A percentile compares a stretch with the other conserved stretches of the same genome.
Conservation (phyloP, 352 stramenopile genomes). For the Peronosclerospora sorghi region DNA sequence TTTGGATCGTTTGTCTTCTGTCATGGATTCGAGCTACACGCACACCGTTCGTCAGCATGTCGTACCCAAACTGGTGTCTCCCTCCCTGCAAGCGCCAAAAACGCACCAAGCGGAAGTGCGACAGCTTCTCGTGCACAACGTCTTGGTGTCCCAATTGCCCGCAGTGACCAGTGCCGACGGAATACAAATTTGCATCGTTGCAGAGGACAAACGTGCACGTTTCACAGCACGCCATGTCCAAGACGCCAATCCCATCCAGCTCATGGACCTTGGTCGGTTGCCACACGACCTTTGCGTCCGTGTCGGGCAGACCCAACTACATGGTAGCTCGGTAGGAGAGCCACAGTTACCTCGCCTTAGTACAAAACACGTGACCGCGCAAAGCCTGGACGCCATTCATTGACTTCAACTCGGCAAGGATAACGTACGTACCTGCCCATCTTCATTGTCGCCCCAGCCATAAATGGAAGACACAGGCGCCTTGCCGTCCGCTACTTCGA, state of each 20-base stretch:
- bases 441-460: slow-evolving; percentile 70
- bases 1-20: slow-evolving; percentile 66
- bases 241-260: slow-evolving; percentile 49
- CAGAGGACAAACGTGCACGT: slow-evolving; percentile 48
- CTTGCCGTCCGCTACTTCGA: slow-evolving; percentile 22
- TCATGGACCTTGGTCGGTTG: slow-evolving; percentile 47
- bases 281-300: slow-evolving; percentile 41
- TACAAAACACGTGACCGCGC: too few relatives aligned
- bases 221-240: slow-evolving; percentile 53
- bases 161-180: slow-evolving; percentile 40
- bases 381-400: slow-evolving; percentile 4
- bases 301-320: slow-evolving; percentile 40
- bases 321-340: neutral
- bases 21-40: slow-evolving; percentile 47
- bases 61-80: neutral
- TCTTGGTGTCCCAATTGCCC: slow-evolving; percentile 70
- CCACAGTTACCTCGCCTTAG: too few relatives aligned
- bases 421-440: slow-evolving; percentile 52
- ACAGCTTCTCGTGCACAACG: slow-evolving; percentile 69
- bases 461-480: slow-evolving; percentile 46
- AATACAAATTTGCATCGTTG: slow-evolving; percentile 71
- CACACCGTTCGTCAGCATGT: slow-evolving; percentile 4
- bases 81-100: neutral
- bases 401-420: slow-evolving; percentile 4
- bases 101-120: slow-evolving; percentile 57